Base-by-base conservation (phyloP, 2,329 filamentous ascomycete species). In the Pseudogymnoascus sp. region DNA sequence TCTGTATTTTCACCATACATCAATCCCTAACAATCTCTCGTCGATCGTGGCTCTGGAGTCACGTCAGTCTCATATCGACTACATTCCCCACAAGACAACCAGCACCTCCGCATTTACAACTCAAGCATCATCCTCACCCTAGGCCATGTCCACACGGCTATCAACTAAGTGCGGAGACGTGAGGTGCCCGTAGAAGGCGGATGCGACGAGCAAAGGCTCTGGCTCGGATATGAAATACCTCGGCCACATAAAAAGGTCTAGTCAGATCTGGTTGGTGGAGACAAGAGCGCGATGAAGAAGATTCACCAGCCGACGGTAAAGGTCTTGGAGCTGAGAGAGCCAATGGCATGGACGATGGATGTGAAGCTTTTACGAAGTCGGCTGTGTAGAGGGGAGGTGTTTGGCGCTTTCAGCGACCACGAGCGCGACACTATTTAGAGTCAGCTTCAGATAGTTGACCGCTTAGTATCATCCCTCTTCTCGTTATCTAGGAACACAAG, bases 181-280 rank as follows among this genome's bases (percentile, higher is more conserved):
- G 38, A 45, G 38, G n/a, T 45, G 38, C 38, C 38, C 38, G 38
- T n/a, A 45, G 38, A 45, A 45, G 38, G 38, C n/a, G 38, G 38
- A 23, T 45, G 2, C 26, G 26, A 8, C 26, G 26, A 7, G 26
- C 5, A 28, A 28, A 28, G 26, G 26, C 26, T 28, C 26, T 28
- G 2, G 26, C 26, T 45, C 3, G n/a, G n/a, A 45, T 45, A n/a
- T 35, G 3, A n/a, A 35, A 6, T 35, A 35, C 34, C 34, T 35
- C 34, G 0, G 13, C 34, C 5, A 8, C 34, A 35, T 35, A 6
- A 35, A 35, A 6, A 35, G 34, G 34, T 35, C 34, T 35, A 2
- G 34, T 35, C 13, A 6, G 13, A 35, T 35, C 34, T 35, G 5
- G 34, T 35, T 7, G 5, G 34, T 35, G 13, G 13, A n/a, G n/a